Base-by-base conservation (phyloP, 768 basidiomycete species). In the Phanerodontia chrysosporium region DNA sequence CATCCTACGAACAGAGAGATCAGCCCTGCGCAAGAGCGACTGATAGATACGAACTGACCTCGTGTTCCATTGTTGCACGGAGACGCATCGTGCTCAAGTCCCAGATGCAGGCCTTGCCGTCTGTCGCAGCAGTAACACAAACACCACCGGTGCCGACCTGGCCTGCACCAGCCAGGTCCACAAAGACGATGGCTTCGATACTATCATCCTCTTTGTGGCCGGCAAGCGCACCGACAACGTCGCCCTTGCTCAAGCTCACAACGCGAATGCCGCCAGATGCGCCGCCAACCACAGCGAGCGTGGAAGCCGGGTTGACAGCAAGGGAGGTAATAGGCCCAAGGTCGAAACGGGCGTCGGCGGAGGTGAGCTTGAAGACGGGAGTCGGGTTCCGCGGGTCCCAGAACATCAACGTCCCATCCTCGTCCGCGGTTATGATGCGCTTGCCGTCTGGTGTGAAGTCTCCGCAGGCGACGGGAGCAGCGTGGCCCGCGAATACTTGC, bases 401-500 rank as follows among this genome's bases (percentile, higher is more conserved):
- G 68, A 86, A 84, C 49, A 96, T 88, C 35, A 98, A 78, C 3
- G 76, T 82, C 18, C 92, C 92, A 60, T 91, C 89, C 24, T 83
- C 84, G 62, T 91, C 91, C 7, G 91, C 90, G 10, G 95, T 92
- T 25, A 98, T 74, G 61, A 99, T 90, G 59, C 87, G 82, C 79
- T 95, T 95, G 62, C 92, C 95, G 71, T 95, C 92, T 12, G 95
- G 92, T 0, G 93, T 95, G 74, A 96, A 98, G 64, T 87, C 82
- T 48, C 96, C 95, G 60, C 89, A 89, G 49, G 91, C 87, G 3
- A 94, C 87, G 5, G 94, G 74, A 5, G 88, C 84, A 0, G 84
- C 85, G 73, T 99, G 97, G 0, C 93, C 93, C 1, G 92, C 89
- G 65, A 98, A 92, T 8, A 98, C 95, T 68, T 95, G 90, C 90